Conservation (phyloP, 1,284 basidiomycete genomes). For the Mycosarcoma mackinlayi region DNA sequence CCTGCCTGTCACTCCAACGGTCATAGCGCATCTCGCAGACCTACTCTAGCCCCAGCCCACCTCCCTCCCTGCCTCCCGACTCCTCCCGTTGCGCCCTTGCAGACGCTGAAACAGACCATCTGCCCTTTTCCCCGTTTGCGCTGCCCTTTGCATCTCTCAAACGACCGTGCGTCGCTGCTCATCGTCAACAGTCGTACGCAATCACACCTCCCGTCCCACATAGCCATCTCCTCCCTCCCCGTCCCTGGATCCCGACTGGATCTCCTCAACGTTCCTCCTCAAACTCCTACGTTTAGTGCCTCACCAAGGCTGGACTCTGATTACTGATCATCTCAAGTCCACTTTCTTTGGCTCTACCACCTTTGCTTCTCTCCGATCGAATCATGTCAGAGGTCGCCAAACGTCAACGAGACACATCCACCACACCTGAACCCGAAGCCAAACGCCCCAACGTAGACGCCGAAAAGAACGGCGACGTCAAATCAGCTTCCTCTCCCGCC, state of each 20-base stretch:
- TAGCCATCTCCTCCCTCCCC: not conserved
- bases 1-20: not conserved
- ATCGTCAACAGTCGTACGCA: constrained; percentile 41
- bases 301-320: constrained; percentile 30
- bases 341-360: constrained; percentile 21
- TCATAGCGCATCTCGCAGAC: not conserved
- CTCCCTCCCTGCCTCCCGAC: not conserved
- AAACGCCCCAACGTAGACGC: constrained; percentile 51
- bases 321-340: constrained; percentile 41
- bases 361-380: constrained; percentile 9
- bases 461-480: constrained; percentile 13
- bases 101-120: constrained; percentile 25
- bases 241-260: not conserved
- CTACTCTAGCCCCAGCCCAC: no score
- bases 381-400: constrained; percentile 60
- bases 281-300: constrained; percentile 20
- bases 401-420: constrained; percentile 54
- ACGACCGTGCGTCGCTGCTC: not conserved
- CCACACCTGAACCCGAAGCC: constrained; percentile 46
- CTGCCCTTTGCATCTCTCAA: not conserved
- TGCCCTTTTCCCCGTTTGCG: constrained; percentile 7
- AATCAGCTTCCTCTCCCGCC: constrained; percentile 12
- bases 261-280: constrained; percentile 10
- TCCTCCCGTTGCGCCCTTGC: constrained; percentile 10
- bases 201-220: constrained; percentile 20